Conservation (phyloP, 305 asterid species). For the Fraxinus ornus region DNA sequence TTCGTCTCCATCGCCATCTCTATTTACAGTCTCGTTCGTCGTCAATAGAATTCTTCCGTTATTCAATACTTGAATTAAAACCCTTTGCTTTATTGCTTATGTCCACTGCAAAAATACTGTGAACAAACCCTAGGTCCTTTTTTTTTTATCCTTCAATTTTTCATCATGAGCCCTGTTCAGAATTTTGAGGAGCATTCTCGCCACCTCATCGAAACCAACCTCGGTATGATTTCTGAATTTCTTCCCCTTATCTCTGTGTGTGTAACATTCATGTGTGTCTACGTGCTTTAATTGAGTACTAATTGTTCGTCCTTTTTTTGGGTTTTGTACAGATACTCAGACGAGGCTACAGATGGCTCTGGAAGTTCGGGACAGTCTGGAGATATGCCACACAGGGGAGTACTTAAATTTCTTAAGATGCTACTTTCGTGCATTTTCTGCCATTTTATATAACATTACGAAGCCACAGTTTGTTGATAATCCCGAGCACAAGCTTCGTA, state of each 20-base stretch:
- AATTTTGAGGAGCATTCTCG: slow-evolving; percentile 96
- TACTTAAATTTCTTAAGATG: slow-evolving; percentile 87
- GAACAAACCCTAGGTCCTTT: slow-evolving; percentile 23
- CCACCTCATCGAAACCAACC: slow-evolving; percentile 69
- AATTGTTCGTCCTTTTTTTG: slow-evolving; percentile 1
- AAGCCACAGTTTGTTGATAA: slow-evolving; percentile 86
- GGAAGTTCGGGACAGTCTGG: slow-evolving; percentile 99
- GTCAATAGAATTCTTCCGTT: background rate
- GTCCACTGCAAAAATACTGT: background rate
- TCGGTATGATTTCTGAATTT: slow-evolving; percentile 42
- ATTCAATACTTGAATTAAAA: background rate
- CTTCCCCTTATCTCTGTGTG: background rate
- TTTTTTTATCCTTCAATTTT: background rate
- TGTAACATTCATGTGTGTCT: background rate
- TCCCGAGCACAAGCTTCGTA: slow-evolving; percentile 91
- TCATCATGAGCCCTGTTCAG: slow-evolving; percentile 86
- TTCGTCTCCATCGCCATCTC: background rate
- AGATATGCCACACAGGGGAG: slow-evolving; percentile 99
- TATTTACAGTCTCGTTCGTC: background rate
- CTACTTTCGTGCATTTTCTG: slow-evolving; percentile 88
- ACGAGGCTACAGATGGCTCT: slow-evolving; percentile 87
- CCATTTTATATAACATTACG: slow-evolving; percentile 65
- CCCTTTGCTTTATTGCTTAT: background rate
- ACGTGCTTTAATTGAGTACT: slow-evolving; percentile 6
- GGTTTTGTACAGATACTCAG: slow-evolving; percentile 62